Evolutionary conservation across 495 filamentous ascomycete species (phyloP).

Genomic region (Lasiosphaeria ovina): DNA sequence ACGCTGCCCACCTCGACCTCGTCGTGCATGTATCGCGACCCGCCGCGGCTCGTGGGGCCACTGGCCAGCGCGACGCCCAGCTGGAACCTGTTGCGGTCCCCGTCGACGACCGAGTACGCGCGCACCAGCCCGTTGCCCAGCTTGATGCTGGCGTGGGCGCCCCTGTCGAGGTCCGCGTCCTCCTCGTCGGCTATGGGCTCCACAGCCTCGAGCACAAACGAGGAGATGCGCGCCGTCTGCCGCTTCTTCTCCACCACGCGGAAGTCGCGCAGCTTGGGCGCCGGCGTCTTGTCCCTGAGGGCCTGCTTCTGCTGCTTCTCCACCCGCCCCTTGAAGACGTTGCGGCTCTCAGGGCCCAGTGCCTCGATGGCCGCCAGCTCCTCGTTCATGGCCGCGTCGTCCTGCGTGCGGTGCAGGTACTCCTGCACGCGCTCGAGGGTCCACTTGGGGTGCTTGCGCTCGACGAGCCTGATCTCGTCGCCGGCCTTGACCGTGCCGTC

Average conservation of each 20-base stretch:
- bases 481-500: constrained; percentile 48
- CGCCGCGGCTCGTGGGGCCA: constrained; percentile 40
- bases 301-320: constrained; percentile 35
- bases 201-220: constrained; percentile 40
- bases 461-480: constrained; percentile 44
- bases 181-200: constrained; percentile 21
- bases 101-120: constrained; percentile 50
- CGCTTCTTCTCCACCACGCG: constrained; percentile 41
- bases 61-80: constrained; percentile 45
- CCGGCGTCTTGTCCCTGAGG: constrained; percentile 14
- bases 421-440: constrained; percentile 55
- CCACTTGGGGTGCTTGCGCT: constrained; percentile 49
- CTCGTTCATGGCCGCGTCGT: constrained; percentile 43
- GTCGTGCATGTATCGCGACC: constrained; percentile 47
- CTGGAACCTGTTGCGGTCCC: constrained; percentile 39
- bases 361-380: constrained; percentile 44
- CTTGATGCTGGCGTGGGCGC: constrained; percentile 44
- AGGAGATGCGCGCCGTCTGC: constrained; percentile 41
- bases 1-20: constrained; percentile 42
- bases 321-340: constrained; percentile 40
- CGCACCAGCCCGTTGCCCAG: constrained; percentile 44
- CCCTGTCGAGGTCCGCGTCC: constrained; percentile 24
- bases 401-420: constrained; percentile 49
- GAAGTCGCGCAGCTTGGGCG: constrained; percentile 44
- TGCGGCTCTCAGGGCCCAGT: constrained; percentile 47